Evolutionary conservation across 768 basidiomycete genomes (phyloP).

Genomic region (Auricularia sp.): DNA sequence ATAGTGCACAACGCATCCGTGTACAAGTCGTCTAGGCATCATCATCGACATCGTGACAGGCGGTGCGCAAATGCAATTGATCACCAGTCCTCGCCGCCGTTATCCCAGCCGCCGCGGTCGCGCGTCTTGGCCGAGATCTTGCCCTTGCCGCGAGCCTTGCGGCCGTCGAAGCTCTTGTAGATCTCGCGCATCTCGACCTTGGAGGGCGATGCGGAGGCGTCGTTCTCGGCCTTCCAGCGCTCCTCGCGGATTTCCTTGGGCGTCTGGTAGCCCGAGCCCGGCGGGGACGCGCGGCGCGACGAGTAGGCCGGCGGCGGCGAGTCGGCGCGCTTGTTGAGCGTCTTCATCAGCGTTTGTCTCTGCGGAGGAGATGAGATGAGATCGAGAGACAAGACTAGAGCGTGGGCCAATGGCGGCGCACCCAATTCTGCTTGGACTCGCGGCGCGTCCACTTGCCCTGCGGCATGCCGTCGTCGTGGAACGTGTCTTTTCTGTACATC

Average conservation of each 20-base stretch:
- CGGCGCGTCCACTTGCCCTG: slow-evolving; percentile 85
- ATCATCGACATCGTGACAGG: not conserved
- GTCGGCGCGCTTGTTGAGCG: slow-evolving; percentile 27
- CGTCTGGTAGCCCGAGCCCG: slow-evolving; percentile 61
- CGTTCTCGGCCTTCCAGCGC: slow-evolving; percentile 52
- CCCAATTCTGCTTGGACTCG: slow-evolving; percentile 94
- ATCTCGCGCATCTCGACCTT: slow-evolving; percentile 83
- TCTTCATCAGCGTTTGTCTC: slow-evolving; percentile 42
- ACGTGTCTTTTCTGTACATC: slow-evolving; percentile 78
- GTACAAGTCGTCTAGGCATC: not conserved
- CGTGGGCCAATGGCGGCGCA: slow-evolving; percentile 20
- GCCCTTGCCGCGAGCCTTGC: slow-evolving; percentile 66
- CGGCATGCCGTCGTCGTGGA: slow-evolving; percentile 69
- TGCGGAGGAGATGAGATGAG: slow-evolving; percentile 16
- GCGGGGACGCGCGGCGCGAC: slow-evolving; percentile 41
- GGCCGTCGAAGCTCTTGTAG: slow-evolving; percentile 84
- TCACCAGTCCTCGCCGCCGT: slow-evolving; percentile 2
- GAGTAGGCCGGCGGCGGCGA: slow-evolving; percentile 32
- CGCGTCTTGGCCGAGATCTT: slow-evolving; percentile 42
- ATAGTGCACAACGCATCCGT: not conserved
- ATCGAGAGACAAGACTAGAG: not conserved
- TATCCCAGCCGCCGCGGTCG: not conserved
- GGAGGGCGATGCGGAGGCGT: slow-evolving; percentile 43
- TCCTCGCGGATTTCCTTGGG: slow-evolving; percentile 74
- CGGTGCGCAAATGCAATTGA: not conserved